Evolutionary conservation across 179 eudicot genomes (phyloP).

Genomic region (Silene noctiflora): DNA sequence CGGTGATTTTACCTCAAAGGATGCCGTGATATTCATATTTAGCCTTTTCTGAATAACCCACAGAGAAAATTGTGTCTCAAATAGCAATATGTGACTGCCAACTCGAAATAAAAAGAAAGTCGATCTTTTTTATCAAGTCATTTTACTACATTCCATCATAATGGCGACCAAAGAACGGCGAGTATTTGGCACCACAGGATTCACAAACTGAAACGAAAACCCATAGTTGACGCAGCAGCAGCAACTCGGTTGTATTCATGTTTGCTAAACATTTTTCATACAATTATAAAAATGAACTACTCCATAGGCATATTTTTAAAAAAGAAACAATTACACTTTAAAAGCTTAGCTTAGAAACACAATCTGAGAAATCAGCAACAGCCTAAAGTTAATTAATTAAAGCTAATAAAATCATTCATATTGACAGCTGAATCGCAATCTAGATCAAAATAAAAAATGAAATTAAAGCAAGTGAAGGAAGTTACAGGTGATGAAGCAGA

Average conservation of each 20-base stretch:
- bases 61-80: not conserved
- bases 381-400: not conserved
- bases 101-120: not conserved
- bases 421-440: slow-evolving; percentile 3
- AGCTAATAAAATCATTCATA: not conserved
- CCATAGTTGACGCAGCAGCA: not conserved
- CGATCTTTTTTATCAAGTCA: not conserved
- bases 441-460: not conserved
- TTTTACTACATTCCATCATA: not conserved
- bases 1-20: not conserved
- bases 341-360: not conserved
- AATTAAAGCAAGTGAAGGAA: slow-evolving; percentile 9
- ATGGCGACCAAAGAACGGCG: not conserved
- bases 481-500: slow-evolving; percentile 81
- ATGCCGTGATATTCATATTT: not conserved
- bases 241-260: not conserved
- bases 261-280: not conserved
- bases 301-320: not conserved
- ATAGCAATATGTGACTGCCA: not conserved
- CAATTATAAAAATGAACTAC: not conserved
- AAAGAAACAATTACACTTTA: too few species aligned
- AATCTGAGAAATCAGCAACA: not conserved
- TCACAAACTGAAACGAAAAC: not conserved
- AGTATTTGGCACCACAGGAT: not conserved
- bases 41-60: not conserved